These are phyloP conservation scores for Trichoderma sp. DNA, from an alignment of 2,329 filamentous ascomycete genomes.

Conservation along the genomic window DNA sequence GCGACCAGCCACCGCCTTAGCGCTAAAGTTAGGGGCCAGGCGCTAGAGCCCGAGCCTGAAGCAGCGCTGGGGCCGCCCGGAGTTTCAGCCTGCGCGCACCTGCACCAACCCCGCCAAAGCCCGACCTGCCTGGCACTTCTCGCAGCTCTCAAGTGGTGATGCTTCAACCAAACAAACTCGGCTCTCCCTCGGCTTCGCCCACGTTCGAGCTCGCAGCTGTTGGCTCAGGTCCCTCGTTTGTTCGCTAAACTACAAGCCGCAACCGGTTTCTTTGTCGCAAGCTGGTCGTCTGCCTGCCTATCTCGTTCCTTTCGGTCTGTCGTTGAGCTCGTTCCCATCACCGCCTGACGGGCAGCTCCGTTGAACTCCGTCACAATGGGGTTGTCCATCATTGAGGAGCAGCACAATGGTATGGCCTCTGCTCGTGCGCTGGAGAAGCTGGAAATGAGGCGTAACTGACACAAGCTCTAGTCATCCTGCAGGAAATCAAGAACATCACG, in stretches of 20 bases:
- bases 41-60: conserved; percentile 21
- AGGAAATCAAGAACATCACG: conserved; percentile 71
- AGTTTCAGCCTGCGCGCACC: conserved; percentile 25
- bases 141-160: conserved; percentile 28
- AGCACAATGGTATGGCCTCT: conserved; percentile 56
- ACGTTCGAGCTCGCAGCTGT: not conserved
- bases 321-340: conserved; percentile 5
- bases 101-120: conserved; percentile 26
- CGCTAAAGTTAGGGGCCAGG: conserved; percentile 27
- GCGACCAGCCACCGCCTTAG: conserved; percentile 8
- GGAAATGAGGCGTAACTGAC: conserved; percentile 31
- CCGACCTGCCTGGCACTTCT: not conserved
- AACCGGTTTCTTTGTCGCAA: not conserved
- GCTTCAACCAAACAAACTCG: conserved; percentile 25
- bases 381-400: conserved; percentile 80
- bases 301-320: not conserved
- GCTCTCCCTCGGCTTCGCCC: conserved; percentile 2
- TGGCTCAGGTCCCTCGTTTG: not conserved
- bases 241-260: not conserved
- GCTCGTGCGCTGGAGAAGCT: not conserved
- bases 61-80: conserved; percentile 18
- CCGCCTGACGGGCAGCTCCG: conserved; percentile 27
- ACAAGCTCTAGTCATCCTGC: conserved; percentile 40
- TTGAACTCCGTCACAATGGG: conserved; percentile 63
- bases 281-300: not conserved